Evolutionary conservation across 192 early-diverging fungal species (phyloP).

Genomic region (Linnemannia zychae): DNA sequence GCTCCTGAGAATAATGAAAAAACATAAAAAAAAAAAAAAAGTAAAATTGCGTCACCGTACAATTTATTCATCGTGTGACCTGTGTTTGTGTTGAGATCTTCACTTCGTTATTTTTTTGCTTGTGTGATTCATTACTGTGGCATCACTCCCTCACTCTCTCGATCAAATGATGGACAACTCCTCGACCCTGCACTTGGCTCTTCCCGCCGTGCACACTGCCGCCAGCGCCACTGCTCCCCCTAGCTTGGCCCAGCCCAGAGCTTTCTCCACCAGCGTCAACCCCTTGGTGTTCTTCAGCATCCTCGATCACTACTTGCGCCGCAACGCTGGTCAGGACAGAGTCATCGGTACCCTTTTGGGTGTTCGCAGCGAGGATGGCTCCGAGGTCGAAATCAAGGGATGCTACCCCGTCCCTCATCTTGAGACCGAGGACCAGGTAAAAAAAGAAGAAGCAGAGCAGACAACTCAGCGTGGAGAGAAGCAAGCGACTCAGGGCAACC

Average conservation of each 20-base stretch:
- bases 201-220: constrained; percentile 53
- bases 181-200: constrained; percentile 55
- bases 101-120: constrained; percentile 12
- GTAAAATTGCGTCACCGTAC: constrained; percentile 13
- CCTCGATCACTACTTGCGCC: constrained; percentile 92
- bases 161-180: constrained; percentile 52
- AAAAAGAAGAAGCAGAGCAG: not conserved
- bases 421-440: constrained; percentile 79
- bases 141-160: constrained; percentile 1
- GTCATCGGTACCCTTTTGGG: constrained; percentile 95
- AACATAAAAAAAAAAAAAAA: no score
- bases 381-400: constrained; percentile 89
- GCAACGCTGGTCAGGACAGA: constrained; percentile 83
- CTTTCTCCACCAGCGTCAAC: constrained; percentile 73
- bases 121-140: not conserved
- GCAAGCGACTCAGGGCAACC: not conserved
- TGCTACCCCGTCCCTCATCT: constrained; percentile 88
- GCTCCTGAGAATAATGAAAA: no score
- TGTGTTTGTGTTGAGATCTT: constrained; percentile 18
- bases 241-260: constrained; percentile 57
- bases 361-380: constrained; percentile 88
- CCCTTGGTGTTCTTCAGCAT: constrained; percentile 94
- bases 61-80: not conserved
- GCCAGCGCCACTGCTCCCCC: constrained; percentile 46
- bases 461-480: not conserved